Conservation (phyloP, 306 rosid genomes). For the Lathyrus sativus region DNA sequence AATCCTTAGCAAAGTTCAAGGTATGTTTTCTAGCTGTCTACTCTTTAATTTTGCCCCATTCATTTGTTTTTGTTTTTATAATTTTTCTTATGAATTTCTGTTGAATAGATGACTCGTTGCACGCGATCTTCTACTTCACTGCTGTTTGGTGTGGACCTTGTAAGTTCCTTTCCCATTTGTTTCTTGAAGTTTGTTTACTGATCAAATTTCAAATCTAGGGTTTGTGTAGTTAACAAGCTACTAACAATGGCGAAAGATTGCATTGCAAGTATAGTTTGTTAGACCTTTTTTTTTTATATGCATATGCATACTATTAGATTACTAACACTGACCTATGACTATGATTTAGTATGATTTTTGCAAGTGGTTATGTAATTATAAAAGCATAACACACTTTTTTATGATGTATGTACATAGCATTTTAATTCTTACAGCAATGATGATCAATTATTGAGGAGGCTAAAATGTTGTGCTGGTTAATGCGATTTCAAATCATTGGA, state of each 20-base stretch:
- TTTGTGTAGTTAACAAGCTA: conserved; percentile 8
- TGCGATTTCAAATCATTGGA: background rate
- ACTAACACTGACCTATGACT: background rate
- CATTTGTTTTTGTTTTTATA: background rate
- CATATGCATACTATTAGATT: background rate
- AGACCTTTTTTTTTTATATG: background rate
- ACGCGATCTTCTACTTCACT: conserved; percentile 81
- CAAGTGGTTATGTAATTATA: background rate
- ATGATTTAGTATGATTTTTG: background rate
- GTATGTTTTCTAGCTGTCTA: conserved; percentile 18
- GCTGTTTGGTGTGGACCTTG: conserved; percentile 96
- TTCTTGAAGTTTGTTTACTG: background rate
- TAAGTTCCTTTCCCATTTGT: conserved; percentile 48
- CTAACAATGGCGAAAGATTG: background rate
- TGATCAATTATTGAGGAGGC: background rate
- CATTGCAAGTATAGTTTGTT: background rate
- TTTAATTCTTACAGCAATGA: background rate
- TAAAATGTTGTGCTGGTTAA: background rate
- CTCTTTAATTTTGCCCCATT: background rate
- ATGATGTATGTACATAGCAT: background rate
- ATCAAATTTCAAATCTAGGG: conserved; percentile 8
- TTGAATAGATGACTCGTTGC: conserved; percentile 57
- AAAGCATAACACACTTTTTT: background rate
- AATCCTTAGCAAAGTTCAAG: conserved; percentile 53
- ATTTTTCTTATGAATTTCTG: conserved; percentile 34